Base-by-base conservation (phyloP, 2,329 filamentous ascomycete genomes). In the Dactylellina parvicollis region DNA sequence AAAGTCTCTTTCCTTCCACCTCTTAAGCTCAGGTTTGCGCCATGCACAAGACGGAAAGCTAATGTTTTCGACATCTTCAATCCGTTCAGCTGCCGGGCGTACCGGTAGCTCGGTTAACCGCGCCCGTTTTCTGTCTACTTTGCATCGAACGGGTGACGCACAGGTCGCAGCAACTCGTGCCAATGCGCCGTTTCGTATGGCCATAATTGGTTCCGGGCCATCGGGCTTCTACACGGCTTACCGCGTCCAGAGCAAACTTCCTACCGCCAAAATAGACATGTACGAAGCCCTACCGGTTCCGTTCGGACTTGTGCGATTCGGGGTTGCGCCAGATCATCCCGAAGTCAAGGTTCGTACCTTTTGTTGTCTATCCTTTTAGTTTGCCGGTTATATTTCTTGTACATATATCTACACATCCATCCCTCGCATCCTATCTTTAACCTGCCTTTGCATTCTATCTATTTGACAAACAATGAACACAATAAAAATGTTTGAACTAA, bases 301-400 rank as follows among this genome's bases (percentile, higher is more conserved):
- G 0, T 99, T 92, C 79, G 95, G 95, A 0, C 85, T 99, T 62
- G 93, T 96, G 54, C 86, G 95, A 62, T 96, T 95, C 79, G 95
- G 95, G 7, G 95, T 99, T 69, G 96, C 95, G n/a, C 95, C 95
- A 3, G 95, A 99, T 80, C 95, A 99, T 81, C 94, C 95, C 0
- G 94, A 99, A 82, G 95, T 99, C 76, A 99, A 99, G 87, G 92
- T 95, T 82, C 72, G 82, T 64, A 52, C 42, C 12, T 52, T 38
- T 18, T 18, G 14, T 38, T n/a, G 44, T 30, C 3, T 46, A 12
- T 32, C 3, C 14, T 26, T 47, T 16, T 16, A 12, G 16, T 28
- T 52, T 32, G 24, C 9, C 20, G 7, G 47, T n/a, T 24, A 26
- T 52, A 12, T 32, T 52, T 34, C 16, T 22, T 38, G 3, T 22